Base-by-base conservation (phyloP, 306 rosid species). In the Chamaecrista fasciculata region DNA sequence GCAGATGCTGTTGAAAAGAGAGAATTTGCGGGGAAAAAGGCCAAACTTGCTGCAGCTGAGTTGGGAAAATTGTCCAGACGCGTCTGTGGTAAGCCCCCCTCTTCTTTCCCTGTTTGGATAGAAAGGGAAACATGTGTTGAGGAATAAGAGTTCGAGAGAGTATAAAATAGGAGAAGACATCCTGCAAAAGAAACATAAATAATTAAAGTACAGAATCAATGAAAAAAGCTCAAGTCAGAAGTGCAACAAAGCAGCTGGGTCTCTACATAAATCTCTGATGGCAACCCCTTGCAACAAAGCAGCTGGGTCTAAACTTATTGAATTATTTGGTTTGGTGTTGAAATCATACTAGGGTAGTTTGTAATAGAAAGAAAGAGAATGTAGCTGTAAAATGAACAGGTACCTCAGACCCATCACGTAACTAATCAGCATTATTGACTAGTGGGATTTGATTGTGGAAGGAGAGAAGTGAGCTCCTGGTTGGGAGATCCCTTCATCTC, bases 31-130 rank as follows among this genome's bases (percentile, higher is more conserved):
- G 94, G 86, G 3, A 94, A 94, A 78, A 94, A 81, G 89, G 98
- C 96, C 67, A 90, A 88, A 82, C 88, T 94, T 76, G 97, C 97
- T 42, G 92, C 98, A n/a, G 98, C 97, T 29, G 97, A 90, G 87
- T 74, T 94, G 62, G 89, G 85, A 62, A 94, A 94, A 70, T 75
- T 94, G 47, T 88, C 97, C 49, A 85, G 86, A 68, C 89, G 90
- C 9, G 96, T 94, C 53, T 75, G 86, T 52, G 95, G 98, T 94
- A 80, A 86, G 96, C 62, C 72, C 26, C 43, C 71, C 62, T 29
- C 10, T 6, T 6, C 1, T 3, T 36, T 3, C 7, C 7, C 10
- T 57, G 19, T 56, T n/a, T 56, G 7, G 3, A 29, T 28, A 7
- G 62, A 4, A 15, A 57, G 15, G 15, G 37, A 28, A 55, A 28